These are phyloP conservation scores for Scedosporium boydii DNA, from an alignment of 2,329 filamentous ascomycete genomes.

Conservation along the genomic window DNA sequence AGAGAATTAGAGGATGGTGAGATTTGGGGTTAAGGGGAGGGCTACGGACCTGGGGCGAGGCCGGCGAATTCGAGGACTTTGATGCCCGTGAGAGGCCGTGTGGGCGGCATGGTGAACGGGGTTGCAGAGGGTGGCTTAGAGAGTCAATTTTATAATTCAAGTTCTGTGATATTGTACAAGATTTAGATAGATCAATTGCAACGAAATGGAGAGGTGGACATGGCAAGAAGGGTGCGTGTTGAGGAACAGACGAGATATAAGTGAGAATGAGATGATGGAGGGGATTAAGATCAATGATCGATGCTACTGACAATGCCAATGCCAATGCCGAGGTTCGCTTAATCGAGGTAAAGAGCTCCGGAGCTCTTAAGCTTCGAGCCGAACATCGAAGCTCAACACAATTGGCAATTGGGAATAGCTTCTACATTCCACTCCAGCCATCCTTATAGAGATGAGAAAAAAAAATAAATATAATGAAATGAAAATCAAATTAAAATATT, in stretches of 20 bases:
- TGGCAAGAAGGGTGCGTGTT: background rate
- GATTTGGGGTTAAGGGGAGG: background rate
- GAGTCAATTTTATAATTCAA: background rate
- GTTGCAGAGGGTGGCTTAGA: background rate
- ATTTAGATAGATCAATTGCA: background rate
- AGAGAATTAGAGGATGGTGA: background rate
- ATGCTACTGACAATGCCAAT: too few relatives aligned
- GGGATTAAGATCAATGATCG: too few relatives aligned
- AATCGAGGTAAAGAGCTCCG: too few relatives aligned
- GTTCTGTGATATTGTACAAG: background rate
- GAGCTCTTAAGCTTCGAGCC: too few relatives aligned
- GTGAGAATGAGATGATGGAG: too few relatives aligned
- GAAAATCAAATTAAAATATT: too few relatives aligned
- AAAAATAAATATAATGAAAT: too few relatives aligned
- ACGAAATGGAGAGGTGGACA: background rate
- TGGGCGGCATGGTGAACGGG: background rate
- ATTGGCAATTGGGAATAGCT: too few relatives aligned
- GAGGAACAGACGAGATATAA: background rate
- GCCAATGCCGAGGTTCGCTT: too few relatives aligned
- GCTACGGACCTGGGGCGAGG: conserved; percentile 47
- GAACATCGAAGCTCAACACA: too few relatives aligned
- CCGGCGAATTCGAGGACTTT: conserved; percentile 52
- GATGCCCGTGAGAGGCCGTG: conserved; percentile 27
- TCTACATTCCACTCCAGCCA: too few relatives aligned
- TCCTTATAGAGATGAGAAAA: too few relatives aligned